These are phyloP conservation scores for Cladophialophora exuberans DNA, from an alignment of 2,329 filamentous ascomycete genomes.

Conservation along the genomic window DNA sequence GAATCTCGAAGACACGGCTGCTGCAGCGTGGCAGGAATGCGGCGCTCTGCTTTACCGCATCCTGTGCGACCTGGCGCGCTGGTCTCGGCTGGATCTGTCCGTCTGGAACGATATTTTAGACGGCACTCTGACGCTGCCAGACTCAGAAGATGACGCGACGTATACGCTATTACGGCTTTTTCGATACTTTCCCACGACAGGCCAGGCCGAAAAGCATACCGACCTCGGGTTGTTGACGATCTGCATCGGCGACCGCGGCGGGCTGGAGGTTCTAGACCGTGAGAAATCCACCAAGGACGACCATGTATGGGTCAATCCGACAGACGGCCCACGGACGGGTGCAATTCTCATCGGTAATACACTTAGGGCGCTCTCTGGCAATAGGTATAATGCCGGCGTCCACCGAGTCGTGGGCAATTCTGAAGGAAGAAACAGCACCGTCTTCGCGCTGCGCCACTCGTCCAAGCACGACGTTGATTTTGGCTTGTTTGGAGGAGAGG, in stretches of 20 bases:
- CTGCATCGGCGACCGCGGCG: slow-evolving; percentile 34
- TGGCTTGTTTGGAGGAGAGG: slow-evolving; percentile 32
- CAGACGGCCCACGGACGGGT: slow-evolving; percentile 8
- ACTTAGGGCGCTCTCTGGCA: slow-evolving; percentile 29
- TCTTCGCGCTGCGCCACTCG: slow-evolving; percentile 35
- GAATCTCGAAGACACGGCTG: slow-evolving; percentile 15
- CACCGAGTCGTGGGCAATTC: slow-evolving; percentile 35
- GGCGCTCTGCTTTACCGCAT: slow-evolving; percentile 33
- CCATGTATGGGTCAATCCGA: slow-evolving; percentile 28
- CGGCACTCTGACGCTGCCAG: slow-evolving; percentile 27
- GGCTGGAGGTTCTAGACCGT: slow-evolving; percentile 34
- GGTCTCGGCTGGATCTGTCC: slow-evolving; percentile 25
- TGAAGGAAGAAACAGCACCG: slow-evolving; percentile 33
- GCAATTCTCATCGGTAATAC: slow-evolving; percentile 34
- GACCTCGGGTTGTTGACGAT: slow-evolving; percentile 37
- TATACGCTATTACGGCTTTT: slow-evolving; percentile 36
- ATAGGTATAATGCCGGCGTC: slow-evolving; percentile 30
- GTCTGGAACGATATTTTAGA: slow-evolving; percentile 35
- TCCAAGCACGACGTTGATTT: slow-evolving; percentile 33
- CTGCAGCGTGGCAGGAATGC: slow-evolving; percentile 30
- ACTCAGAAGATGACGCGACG: slow-evolving; percentile 21
- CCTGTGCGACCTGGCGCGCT: slow-evolving; percentile 34
- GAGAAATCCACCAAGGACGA: slow-evolving; percentile 6
- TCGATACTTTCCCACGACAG: slow-evolving; percentile 32
- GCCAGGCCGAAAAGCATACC: slow-evolving; percentile 33